Evolutionary conservation across 2,329 filamentous ascomycete genomes (phyloP).

Genomic region (Aciculosporium take): DNA sequence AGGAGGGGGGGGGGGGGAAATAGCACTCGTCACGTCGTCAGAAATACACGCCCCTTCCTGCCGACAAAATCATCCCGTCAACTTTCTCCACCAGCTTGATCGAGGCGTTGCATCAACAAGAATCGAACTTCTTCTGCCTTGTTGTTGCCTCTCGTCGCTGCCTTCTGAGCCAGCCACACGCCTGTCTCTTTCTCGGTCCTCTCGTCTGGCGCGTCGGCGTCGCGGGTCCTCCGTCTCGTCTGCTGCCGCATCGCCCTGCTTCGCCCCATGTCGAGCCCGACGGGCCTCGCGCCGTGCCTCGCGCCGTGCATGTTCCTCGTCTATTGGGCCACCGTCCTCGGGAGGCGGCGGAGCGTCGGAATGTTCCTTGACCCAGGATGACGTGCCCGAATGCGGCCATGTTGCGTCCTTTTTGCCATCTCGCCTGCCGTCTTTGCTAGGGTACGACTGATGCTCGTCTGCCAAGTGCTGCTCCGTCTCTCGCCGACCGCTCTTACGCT

Average conservation of each 20-base stretch:
- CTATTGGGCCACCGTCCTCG: constrained; percentile 22
- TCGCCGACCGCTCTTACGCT: constrained; percentile 25
- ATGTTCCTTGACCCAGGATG: constrained; percentile 52
- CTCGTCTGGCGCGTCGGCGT: constrained; percentile 29
- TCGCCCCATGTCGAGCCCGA: constrained; percentile 29
- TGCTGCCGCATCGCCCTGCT: constrained; percentile 26
- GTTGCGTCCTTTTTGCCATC: constrained; percentile 24
- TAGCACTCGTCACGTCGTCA: too few relatives aligned
- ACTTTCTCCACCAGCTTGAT: constrained; percentile 47
- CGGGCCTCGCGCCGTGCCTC: constrained; percentile 36
- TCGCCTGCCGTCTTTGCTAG: constrained; percentile 22
- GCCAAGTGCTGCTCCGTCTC: constrained; percentile 26
- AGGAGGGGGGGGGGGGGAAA: too few relatives aligned
- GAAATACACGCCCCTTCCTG: constrained; percentile 2
- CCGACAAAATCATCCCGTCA: constrained; percentile 28
- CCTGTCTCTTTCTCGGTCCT: constrained; percentile 24
- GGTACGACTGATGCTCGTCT: constrained; percentile 31
- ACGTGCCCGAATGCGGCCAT: constrained; percentile 51
- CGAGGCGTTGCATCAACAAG: constrained; percentile 34
- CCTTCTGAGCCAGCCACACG: constrained; percentile 24
- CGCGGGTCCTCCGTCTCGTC: constrained; percentile 30
- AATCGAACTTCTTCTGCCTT: constrained; percentile 25
- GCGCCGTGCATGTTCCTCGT: constrained; percentile 35
- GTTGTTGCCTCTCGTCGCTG: constrained; percentile 30
- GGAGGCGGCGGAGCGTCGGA: constrained; percentile 47